Base-by-base conservation (phyloP, 2,329 filamentous ascomycete species). In the Lomentospora prolificans region DNA sequence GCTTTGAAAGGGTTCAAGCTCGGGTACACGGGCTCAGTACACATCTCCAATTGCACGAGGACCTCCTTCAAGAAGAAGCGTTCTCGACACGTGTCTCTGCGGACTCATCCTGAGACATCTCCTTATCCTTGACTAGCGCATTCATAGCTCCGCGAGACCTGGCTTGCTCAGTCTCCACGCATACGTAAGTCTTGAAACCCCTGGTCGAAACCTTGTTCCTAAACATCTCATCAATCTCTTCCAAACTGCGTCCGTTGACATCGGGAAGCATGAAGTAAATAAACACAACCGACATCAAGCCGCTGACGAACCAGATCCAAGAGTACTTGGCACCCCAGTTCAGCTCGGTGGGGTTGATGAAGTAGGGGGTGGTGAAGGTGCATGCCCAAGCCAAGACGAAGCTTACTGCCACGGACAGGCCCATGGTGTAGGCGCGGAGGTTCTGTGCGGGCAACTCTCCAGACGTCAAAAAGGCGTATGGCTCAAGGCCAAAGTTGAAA, bases 281-380 rank as follows among this genome's bases (percentile, higher is more conserved):
- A 10, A 70, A 68, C 3, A 73, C 51, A 4, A 17, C 19, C 27
- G 51, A 25, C 22, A 53, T 44, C 2, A 53, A 12, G 14, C 51
- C 36, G 36, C 33, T 44, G 39, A n/a, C 51, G 36, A 53, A 53
- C 51, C 51, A 53, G 33, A 53, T 44, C 27, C 28, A 53, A 10
- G 33, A 8, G 17, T 53, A 53, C 58, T 65, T 70, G 30, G 68
- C 68, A 0, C 68, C 68, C 68, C 68, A 70, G 56, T 70, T 70
- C 2, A 70, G 55, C 54, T 70, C 64, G 55, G 70, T 66, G 0
- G 68, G 68, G 59, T 70, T 70, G 58, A 70, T 70, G 30, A 70
- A 70, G 59, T 62, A 70, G 0, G 68, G 68, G 9, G 51, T 19
- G 3, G 51, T 53, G 22, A 53, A 53, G 24, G 51, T 44, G 60